Evolutionary conservation across 2,329 filamentous ascomycete species (phyloP), one percentile per base, ranked within the genome.

Genomic region (Clonostachys sp.): DNA sequence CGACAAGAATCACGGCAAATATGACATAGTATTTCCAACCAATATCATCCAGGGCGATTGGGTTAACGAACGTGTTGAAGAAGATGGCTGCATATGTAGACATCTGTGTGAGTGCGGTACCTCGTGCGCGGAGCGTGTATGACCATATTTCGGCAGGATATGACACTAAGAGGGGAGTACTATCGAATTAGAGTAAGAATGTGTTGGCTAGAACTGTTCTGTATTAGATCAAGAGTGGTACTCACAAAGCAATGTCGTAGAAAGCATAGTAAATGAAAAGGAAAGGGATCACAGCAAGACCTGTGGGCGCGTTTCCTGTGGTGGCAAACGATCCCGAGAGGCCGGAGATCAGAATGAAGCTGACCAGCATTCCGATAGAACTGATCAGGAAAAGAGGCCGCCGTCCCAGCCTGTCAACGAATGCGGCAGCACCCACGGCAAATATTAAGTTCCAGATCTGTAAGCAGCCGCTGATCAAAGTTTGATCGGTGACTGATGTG

Each of bases 261-360:
- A 67, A 61, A 43, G 73, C 67, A 49, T 64, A 71, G 59, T 70
- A 76, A 48, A 73, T 61, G 54, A 71, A 79, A 18, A 79, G 67
- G 53, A 69, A 70, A 12, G 68, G 70, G 45, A 79, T 71, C 13
- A 75, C 70, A 5, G 65, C 70, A 45, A 69, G 65, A 13, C 71
- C 71, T n/a, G 68, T 65, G 5, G 55, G 42, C 39, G 60, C 56
- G 20, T 48, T 55, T 4, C 58, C 56, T 49, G 55, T 55, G 14
- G 57, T 49, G n/a, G 54, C 48, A 35, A 57, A 63, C 14, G 59
- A 53, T 8, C 66, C 66, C 12, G 66, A 65, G 41, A 59, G 59
- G 1, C 63, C 66, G 3, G 73, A 77, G 65, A 60, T 64, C 7
- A 65, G 54, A 34, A 66, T 57, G 48, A 64, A 68, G 13, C 57